Base-by-base conservation (phyloP, 371 early-diverging fungal species). In the Rozella allomycis region DNA sequence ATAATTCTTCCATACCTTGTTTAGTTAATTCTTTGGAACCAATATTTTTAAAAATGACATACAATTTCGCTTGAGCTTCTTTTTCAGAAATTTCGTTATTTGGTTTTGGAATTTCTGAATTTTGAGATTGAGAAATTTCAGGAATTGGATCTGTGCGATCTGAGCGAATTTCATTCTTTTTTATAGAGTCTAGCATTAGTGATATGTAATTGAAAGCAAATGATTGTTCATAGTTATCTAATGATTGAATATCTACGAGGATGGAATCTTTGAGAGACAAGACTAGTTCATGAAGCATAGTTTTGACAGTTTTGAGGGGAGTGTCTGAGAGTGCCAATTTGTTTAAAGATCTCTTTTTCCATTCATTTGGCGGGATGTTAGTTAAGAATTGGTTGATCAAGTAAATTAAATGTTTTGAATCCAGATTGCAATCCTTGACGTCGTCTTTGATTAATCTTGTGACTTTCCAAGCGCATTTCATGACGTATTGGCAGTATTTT, bases 391-490 rank as follows among this genome's bases (percentile, higher is more conserved):
- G 52, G 43, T 90, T 73, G 34, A 87, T 64, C 22, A 68, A 70
- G 25, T 54, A 60, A 16, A 88, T 40, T 0, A 88, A 51, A 25
- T 62, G 51, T 33, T 70, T 67, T 0, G 53, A 41, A 3, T 39
- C 31, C 10, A 39, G 11, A 12, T 13, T 23, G 1, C 19, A 11
- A 16, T 10, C 17, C 19, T 53, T 50, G 7, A 56, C 29, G 14
- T 69, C 66, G 13, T 68, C 57, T 26, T 74, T 68, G 30, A 90
- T 60, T 7, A 70, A 53, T 50, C 86, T 87, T 16, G 86, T 77
- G 34, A 84, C 42, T 39, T 87, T 85, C 91, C 91, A 91, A 30
- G 90, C 38, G 35, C 91, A 91, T 49, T 85, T 85, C 81, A 87
- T 82, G n/a, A 78, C 72, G 20, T 85, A 46, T 44, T 87, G 85